Percentiles rank a stretch among this genome's conserved stretches.
Evolutionary conservation across 768 basidiomycete genomes (phyloP).

Genomic region (Tricholoma flavovirens): DNA sequence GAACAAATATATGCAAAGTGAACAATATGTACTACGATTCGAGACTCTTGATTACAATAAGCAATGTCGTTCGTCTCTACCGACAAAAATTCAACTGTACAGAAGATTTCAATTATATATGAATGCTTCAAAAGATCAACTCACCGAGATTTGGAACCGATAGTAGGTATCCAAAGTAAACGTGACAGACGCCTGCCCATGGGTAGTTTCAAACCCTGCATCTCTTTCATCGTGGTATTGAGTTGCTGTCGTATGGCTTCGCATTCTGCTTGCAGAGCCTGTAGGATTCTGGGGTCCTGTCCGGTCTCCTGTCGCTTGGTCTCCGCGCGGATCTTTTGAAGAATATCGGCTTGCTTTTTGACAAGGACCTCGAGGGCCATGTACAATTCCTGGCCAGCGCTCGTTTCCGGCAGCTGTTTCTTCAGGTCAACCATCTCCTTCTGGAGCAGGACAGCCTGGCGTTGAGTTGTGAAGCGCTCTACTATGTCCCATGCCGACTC

Average conservation of each 20-base stretch:
- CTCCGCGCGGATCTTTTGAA: conserved; percentile 1
- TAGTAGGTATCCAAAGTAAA: neutral
- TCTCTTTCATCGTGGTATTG: neutral
- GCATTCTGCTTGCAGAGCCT: neutral
- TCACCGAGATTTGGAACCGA: neutral
- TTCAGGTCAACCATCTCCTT: conserved; percentile 20
- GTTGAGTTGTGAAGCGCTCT: conserved; percentile 20
- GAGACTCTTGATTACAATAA: neutral
- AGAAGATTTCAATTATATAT: neutral
- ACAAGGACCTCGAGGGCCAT: conserved; percentile 5
- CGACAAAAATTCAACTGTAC: neutral
- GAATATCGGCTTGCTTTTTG: conserved; percentile 6
- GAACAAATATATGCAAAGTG: too few species aligned
- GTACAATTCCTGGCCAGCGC: conserved; percentile 6
- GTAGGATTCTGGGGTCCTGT: neutral
- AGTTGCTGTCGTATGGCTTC: conserved; percentile 1
- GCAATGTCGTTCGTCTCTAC: neutral
- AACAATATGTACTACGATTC: too few species aligned
- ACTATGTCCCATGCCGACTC: conserved; percentile 34
- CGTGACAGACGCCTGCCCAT: neutral
- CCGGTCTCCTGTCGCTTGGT: neutral
- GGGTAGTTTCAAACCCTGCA: neutral
- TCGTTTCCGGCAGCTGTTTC: conserved; percentile 12
- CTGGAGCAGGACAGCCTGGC: conserved; percentile 18
- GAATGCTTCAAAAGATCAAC: neutral